Percentiles rank a stretch among this genome's conserved stretches.
Evolutionary conservation across 2,329 filamentous ascomycete species (phyloP).

Genomic region (Neocucurbitaria cava): DNA sequence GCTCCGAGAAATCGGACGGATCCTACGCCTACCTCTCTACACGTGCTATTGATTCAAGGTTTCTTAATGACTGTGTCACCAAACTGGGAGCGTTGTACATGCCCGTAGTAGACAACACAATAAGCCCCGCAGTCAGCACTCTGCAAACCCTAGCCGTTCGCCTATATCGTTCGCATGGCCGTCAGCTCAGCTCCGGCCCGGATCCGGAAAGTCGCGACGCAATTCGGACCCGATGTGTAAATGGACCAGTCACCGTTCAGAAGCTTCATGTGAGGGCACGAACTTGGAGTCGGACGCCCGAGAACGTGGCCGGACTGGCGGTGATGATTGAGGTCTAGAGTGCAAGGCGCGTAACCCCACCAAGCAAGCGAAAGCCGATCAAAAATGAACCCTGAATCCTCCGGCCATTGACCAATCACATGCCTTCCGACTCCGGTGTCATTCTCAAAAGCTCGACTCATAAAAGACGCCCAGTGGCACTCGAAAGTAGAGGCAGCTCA

Average conservation of each 20-base stretch:
- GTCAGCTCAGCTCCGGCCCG: not conserved
- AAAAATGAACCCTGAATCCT: constrained; percentile 12
- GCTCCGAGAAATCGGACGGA: not conserved
- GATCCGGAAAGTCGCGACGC: not conserved
- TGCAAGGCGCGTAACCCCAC: constrained; percentile 2
- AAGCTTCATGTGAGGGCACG: not conserved
- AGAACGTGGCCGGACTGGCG: constrained; percentile 4
- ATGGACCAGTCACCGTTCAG: not conserved
- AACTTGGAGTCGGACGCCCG: not conserved
- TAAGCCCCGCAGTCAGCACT: constrained; percentile 2
- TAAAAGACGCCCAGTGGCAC: constrained; percentile 20
- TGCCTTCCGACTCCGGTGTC: constrained; percentile 27
- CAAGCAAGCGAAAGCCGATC: constrained; percentile 2
- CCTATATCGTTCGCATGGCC: not conserved
- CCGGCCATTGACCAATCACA: constrained; percentile 32
- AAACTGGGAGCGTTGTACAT: not conserved
- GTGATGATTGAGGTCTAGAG: constrained; percentile 4
- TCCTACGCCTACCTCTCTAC: not conserved
- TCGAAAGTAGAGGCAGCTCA: constrained; percentile 12
- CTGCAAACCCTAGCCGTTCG: not conserved
- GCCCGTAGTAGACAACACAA: not conserved
- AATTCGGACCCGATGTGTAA: not conserved
- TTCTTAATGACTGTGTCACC: not conserved
- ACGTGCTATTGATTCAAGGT: not conserved
- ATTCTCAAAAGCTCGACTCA: constrained; percentile 37